Evolutionary conservation across 768 basidiomycete genomes (phyloP), one percentile per base, ranked within the genome.

Genomic region (Nidularia pulvinata): DNA sequence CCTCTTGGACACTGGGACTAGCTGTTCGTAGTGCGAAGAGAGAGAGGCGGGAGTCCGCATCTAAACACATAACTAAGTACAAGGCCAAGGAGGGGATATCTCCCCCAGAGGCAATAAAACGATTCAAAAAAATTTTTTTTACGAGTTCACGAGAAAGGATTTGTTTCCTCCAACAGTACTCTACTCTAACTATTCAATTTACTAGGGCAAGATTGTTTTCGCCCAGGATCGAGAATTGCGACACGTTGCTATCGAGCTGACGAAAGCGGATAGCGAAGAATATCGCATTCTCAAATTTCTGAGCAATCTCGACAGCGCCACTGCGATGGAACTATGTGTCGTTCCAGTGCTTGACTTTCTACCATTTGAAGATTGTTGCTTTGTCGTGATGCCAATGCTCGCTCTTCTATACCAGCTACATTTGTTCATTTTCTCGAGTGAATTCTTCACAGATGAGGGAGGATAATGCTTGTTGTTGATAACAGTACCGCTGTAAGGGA

Each of bases 321-420:
- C 13, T 22, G 49, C 48, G 53, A 49, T 44, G 32, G 55, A 59
- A n/a, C 52, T 52, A 13, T 46, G 57, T 32, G 25, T 63, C 5
- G 44, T 72, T 10, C 66, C 69, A 1, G 52, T 65, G 4, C 36
- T 65, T 0, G 64, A 69, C 4, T 25, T 71, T 4, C 46, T 70
- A 1, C 49, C 58, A 0, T 46, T 50, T 14, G 53, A 56, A n/a
- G 65, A 57, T 9, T 58, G 57, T 33, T 66, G 59, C 50, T 64
- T 69, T 46, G 60, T 53, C 7, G 61, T 71, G 9, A 69, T 67
- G 65, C 70, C 70, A 6, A 62, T 68, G 60, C 59, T 35, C 3
- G 53, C 25, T 36, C 16, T 9, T 30, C n/a, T 50, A 34, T 30
- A 30, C 14, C 30, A 13, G 6, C 22, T 33, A 16, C 30, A 36